Base-by-base conservation (phyloP, 345 rosid species). In the Acer negundo region DNA sequence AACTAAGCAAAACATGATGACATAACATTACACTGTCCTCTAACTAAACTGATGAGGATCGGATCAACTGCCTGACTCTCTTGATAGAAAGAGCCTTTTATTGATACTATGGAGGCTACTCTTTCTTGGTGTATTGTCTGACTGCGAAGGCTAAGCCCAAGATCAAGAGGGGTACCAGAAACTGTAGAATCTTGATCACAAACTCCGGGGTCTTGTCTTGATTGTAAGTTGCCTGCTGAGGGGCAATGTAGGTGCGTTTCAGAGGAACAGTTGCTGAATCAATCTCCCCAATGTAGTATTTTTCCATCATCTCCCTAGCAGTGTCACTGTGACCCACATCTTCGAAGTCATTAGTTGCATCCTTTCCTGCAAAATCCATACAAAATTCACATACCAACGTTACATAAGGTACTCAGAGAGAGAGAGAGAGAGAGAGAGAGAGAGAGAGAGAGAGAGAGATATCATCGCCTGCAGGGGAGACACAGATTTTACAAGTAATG, bases 301-400 rank as follows among this genome's bases (percentile, higher is more conserved):
- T 80, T 3, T 69, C 84, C 97, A 95, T 85, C 90, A 87, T 90
- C 8, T 89, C 98, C 76, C 98, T 85, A 1, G 99, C 99, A 0
- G 89, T 69, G 64, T 96, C 99, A 24, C 99, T 96, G 90, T 96
- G 99, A 19, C 99, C 99, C 1, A 91, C 93, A 64, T 93, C 98
- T 88, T 93, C 98, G 79, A 95, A 95, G 71, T 95, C 99, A 70
- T 91, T 87, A 0, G 97, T 91, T 15, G 95, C 99, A 83, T 96
- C 97, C 84, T 92, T 91, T 72, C 97, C 99, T 96, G 83, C 55
- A 46, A 70, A 51, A 24, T 42, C 22, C 22, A 31, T 2, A 56
- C 11, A 58, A 55, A 40, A 15, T 35, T 42, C 63, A 59, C 56
- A 35, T 46, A 22, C 3, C 22, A 22, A 58, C 23, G 56, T 59